These are phyloP conservation scores for Fusarium nelsonii DNA, from an alignment of 2,329 filamentous ascomycete genomes.

Conservation along the genomic window DNA sequence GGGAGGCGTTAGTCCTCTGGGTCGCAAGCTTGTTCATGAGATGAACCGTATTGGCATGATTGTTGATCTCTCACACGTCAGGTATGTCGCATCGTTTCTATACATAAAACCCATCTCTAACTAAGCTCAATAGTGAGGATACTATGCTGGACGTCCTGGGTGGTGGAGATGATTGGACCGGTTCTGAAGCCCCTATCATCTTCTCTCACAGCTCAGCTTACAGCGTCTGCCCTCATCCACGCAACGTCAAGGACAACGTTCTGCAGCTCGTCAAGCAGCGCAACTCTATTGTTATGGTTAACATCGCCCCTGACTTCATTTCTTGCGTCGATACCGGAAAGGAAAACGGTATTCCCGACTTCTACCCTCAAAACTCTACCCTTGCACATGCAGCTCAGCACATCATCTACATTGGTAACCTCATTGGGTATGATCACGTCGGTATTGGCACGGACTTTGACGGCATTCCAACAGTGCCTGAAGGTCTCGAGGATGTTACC, in stretches of 20 bases:
- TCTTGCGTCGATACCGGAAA: slow-evolving; percentile 74
- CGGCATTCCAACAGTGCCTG: slow-evolving; percentile 74
- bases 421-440: slow-evolving; percentile 89
- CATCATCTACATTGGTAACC: slow-evolving; percentile 82
- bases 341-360: slow-evolving; percentile 74
- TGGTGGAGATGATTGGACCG: slow-evolving; percentile 71
- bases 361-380: slow-evolving; percentile 76
- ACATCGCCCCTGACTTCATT: slow-evolving; percentile 86
- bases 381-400: slow-evolving; percentile 83
- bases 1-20: slow-evolving; percentile 78
- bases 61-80: slow-evolving; percentile 85
- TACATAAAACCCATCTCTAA: slow-evolving; percentile 2
- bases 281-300: slow-evolving; percentile 88
- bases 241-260: slow-evolving; percentile 90
- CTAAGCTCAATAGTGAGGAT: slow-evolving; percentile 65
- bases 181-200: slow-evolving; percentile 84
- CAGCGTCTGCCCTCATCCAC: slow-evolving; percentile 84
- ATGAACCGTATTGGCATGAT: slow-evolving; percentile 97
- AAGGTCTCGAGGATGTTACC: slow-evolving; percentile 85
- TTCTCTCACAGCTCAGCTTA: slow-evolving; percentile 90
- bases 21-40: slow-evolving; percentile 78
- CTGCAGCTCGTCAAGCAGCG: slow-evolving; percentile 79
- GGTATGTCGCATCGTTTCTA: slow-evolving; percentile 42
- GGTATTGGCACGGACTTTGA: slow-evolving; percentile 93
- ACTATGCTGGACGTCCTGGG: slow-evolving; percentile 88